These are phyloP conservation scores for Pythium guiyangense DNA, from an alignment of 352 stramenopile genomes.

Conservation along the genomic window DNA sequence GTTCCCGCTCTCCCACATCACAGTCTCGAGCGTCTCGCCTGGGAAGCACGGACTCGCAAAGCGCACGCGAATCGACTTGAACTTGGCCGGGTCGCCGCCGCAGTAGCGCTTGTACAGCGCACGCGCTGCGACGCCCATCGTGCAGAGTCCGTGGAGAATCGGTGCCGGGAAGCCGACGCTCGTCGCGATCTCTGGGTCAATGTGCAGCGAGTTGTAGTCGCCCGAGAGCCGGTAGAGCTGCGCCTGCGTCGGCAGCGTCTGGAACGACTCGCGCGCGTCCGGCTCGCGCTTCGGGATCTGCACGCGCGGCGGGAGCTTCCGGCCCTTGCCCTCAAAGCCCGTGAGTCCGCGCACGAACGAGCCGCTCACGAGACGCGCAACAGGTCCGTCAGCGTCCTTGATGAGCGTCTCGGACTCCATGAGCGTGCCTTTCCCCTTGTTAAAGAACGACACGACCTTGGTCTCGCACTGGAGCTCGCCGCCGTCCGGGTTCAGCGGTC, in stretches of 20 bases:
- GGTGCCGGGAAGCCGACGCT: constrained; percentile 77
- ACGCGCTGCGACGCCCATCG: constrained; percentile 81
- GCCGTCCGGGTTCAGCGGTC: constrained; percentile 55
- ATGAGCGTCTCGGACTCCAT: constrained; percentile 86
- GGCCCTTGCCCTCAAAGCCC: constrained; percentile 66
- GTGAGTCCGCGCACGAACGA: constrained; percentile 81
- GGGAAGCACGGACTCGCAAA: constrained; percentile 85
- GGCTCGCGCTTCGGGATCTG: constrained; percentile 70
- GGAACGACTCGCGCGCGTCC: constrained; percentile 57
- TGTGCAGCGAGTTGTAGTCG: constrained; percentile 95
- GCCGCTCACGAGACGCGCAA: constrained; percentile 71
- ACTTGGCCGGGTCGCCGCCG: constrained; percentile 50
- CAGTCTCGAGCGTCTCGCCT: constrained; percentile 84
- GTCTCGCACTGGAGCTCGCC: constrained; percentile 47
- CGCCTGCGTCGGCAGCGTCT: constrained; percentile 69
- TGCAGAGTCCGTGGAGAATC: constrained; percentile 94
- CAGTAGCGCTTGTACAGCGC: constrained; percentile 82
- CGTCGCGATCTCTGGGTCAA: constrained; percentile 82
- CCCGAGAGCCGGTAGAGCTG: constrained; percentile 93
- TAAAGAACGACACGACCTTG: constrained; percentile 78
- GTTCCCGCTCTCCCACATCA: constrained; percentile 63
- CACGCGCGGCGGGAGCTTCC: constrained; percentile 59
- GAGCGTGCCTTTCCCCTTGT: constrained; percentile 80
- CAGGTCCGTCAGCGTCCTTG: constrained; percentile 50
- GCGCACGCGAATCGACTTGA: constrained; percentile 85